Conservation (phyloP, 331 rosid genomes). For the Quercus lobata region DNA sequence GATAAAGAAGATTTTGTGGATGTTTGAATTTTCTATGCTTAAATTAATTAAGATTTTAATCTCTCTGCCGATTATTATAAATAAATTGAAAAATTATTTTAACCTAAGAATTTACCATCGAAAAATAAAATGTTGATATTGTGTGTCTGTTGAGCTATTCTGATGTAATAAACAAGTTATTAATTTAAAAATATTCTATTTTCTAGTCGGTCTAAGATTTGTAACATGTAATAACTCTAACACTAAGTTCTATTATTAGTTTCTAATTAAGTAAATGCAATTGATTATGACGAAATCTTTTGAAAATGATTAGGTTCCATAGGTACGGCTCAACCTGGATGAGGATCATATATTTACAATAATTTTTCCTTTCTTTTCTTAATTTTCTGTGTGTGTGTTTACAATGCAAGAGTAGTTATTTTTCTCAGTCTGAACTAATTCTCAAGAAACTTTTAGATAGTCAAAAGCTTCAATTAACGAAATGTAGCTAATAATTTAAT, state of each 20-base stretch:
- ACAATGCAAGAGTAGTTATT: neutral
- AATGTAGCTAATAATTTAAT: too few relatives aligned
- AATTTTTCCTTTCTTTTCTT: neutral
- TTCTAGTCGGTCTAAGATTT: neutral
- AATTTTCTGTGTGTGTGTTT: neutral
- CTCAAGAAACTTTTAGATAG: neutral
- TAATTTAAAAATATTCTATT: neutral
- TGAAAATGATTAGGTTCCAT: too few relatives aligned
- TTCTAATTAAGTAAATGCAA: neutral
- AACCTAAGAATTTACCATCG: neutral
- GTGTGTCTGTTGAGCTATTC: neutral
- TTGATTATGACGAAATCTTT: too few relatives aligned
- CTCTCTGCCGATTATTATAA: too few relatives aligned
- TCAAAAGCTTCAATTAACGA: neutral
- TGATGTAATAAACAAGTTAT: neutral
- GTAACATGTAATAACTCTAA: neutral
- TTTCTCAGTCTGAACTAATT: neutral
- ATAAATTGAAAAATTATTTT: neutral
- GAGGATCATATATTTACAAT: too few relatives aligned
- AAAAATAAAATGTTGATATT: neutral
- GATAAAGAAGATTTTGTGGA: neutral
- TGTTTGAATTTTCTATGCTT: neutral
- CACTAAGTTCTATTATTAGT: neutral
- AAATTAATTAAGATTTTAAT: neutral
- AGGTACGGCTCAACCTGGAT: too few relatives aligned